These are phyloP conservation scores for Serendipita indica DNA, from an alignment of 768 basidiomycete genomes.

Conservation along the genomic window DNA sequence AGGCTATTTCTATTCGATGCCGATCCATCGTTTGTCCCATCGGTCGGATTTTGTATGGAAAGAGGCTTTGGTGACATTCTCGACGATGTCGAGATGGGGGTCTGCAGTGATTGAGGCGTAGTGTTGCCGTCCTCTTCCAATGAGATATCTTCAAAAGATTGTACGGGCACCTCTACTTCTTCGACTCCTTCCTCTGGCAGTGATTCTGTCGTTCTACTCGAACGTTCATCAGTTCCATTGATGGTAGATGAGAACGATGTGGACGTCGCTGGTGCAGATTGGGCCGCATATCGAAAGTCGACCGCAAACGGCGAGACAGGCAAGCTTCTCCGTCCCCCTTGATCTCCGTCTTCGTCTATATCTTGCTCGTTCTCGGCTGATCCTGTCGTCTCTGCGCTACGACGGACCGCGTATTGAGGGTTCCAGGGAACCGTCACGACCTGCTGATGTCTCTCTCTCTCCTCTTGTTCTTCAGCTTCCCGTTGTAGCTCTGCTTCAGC, in stretches of 20 bases:
- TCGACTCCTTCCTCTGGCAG: neutral
- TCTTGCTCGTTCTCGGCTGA: neutral
- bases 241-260: neutral
- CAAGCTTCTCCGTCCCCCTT: neutral
- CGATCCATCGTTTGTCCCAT: neutral
- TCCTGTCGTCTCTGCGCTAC: neutral
- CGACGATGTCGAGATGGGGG: neutral
- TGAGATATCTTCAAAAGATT: constrained; percentile 3
- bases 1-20: neutral
- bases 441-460: neutral
- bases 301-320: constrained; percentile 5
- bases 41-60: neutral
- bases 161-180: neutral
- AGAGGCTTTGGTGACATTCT: neutral
- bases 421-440: neutral
- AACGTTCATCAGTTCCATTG: neutral
- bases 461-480: constrained; percentile 1
- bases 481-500: neutral
- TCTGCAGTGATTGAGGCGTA: constrained; percentile 4
- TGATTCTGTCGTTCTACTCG: too few relatives aligned
- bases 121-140: neutral
- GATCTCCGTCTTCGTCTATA: neutral
- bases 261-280: neutral
- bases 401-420: too few relatives aligned
- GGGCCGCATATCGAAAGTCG: neutral